Conservation (phyloP, 1,139 yeast species). For the Pneumocystis wakefieldiae region DNA sequence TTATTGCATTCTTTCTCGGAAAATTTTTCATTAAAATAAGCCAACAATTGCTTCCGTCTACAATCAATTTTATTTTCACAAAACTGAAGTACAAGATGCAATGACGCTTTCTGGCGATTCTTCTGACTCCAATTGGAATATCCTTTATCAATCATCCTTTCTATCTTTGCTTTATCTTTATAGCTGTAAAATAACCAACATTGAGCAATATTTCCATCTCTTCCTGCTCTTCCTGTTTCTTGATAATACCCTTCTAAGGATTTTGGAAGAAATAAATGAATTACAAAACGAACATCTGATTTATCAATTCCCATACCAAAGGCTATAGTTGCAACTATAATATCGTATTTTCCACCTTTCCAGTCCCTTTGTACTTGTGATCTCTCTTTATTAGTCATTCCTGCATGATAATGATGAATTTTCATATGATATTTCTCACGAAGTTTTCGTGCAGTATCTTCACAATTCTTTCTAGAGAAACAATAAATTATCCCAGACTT, state of each 20-base stretch:
- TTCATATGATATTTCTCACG: conserved; percentile 40
- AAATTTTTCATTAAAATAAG: conserved; percentile 75
- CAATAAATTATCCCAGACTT: conserved; percentile 87
- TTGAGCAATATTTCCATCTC: conserved; percentile 72
- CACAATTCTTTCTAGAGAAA: conserved; percentile 80
- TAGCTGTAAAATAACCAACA: conserved; percentile 72
- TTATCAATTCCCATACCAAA: conserved; percentile 99
- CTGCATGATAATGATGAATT: conserved; percentile 81
- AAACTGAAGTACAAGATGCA: conserved; percentile 74
- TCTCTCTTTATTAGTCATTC: conserved; percentile 69
- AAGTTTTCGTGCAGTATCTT: conserved; percentile 55
- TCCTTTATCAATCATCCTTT: conserved; percentile 53
- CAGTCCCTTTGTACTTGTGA: conserved; percentile 55
- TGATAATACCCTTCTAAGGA: conserved; percentile 92
- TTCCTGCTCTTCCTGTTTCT: conserved; percentile 97
- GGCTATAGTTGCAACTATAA: conserved; percentile 92
- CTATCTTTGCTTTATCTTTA: conserved; percentile 46
- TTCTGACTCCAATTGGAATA: conserved; percentile 54
- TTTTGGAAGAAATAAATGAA: conserved; percentile 79
- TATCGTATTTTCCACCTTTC: conserved; percentile 59
- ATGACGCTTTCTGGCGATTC: conserved; percentile 62
- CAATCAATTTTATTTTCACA: conserved; percentile 89
- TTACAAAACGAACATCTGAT: conserved; percentile 83
- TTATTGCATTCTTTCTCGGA: conserved; percentile 49
- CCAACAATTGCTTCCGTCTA: conserved; percentile 72